phyloP scores from a whole-genome alignment of 1,284 basidiomycete species.

The Trametes pubescens region DNA sequence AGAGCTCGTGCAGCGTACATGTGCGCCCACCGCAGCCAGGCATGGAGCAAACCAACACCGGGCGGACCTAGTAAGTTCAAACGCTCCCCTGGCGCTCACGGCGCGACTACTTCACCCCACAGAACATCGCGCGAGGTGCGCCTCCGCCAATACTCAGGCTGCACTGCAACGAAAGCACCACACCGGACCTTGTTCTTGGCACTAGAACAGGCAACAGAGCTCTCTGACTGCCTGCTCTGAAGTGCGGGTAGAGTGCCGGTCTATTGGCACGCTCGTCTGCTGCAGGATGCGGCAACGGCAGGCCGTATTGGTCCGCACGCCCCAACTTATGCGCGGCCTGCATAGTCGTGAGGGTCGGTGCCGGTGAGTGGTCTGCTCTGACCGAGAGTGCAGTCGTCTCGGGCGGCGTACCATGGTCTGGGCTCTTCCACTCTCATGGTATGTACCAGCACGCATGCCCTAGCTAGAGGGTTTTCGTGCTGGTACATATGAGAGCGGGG shows the following conservation, averaged over 20 bases:
- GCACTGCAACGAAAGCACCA: background rate
- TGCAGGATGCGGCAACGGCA: background rate
- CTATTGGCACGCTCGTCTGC: background rate
- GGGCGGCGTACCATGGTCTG: conserved; percentile 34
- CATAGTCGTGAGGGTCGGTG: background rate
- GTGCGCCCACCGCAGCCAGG: background rate
- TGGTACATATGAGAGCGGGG: conserved; percentile 39
- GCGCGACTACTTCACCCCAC: background rate
- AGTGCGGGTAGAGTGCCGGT: background rate
- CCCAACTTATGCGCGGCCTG: background rate
- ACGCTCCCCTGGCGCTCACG: background rate
- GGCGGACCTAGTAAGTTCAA: background rate
- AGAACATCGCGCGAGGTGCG: background rate
- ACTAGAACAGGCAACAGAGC: background rate
- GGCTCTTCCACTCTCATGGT: conserved; percentile 44
- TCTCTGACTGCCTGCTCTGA: background rate
- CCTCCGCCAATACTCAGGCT: background rate
- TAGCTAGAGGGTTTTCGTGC: conserved; percentile 31
- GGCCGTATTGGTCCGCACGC: background rate
- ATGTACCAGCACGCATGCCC: conserved; percentile 37
- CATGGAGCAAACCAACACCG: background rate
- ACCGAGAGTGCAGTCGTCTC: conserved; percentile 8
- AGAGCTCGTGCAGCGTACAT: background rate
- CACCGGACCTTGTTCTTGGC: conserved; percentile 1
- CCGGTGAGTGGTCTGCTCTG: background rate